Conservation (phyloP, 306 rosid genomes). For the Cucumis sativus region Cucumber_9930_V3 NC_026656.2:7214001-7214500, state of each 20-base stretch:
- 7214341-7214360: constrained; percentile 71
- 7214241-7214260: neutral
- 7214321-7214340: neutral
- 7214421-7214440: constrained; percentile 63
- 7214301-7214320: neutral
- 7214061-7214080: neutral
- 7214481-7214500: constrained; percentile 93
- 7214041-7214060: neutral
- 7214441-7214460: constrained; percentile 71
- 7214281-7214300: too few species aligned
- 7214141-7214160: too few species aligned
- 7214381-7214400: constrained; percentile 58
- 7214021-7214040: neutral
- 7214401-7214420: constrained; percentile 47
- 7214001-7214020: neutral
- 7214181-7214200: too few species aligned
- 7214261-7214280: neutral
- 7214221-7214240: too few species aligned
- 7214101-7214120: too few species aligned
- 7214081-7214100: neutral
- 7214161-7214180: too few species aligned
- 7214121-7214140: too few species aligned
- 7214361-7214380: constrained; percentile 81
- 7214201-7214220: too few species aligned
- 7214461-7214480: constrained; percentile 87